Base-by-base conservation (phyloP, 805 yeast species). In the Saccharomycopsis guyanensis region DNA sequence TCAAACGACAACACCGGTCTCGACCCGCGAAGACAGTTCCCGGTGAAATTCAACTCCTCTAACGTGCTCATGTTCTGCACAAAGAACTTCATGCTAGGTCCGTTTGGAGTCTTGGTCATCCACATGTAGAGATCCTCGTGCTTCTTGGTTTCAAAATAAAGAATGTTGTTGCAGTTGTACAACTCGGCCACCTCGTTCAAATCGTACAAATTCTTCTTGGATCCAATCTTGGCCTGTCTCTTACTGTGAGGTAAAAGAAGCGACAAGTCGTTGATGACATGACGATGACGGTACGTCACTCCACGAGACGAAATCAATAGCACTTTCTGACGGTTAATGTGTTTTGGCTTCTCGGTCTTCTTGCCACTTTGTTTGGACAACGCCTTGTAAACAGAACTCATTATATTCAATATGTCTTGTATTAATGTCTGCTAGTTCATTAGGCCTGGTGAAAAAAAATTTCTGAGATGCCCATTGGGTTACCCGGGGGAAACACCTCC, bases 61-160 rank as follows among this genome's bases (percentile, higher is more conserved):
- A 88, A 78, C 29, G 97, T 93, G 65, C 93, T 97, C 67, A 93
- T 72, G 66, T 93, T 93, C 67, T 91, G 96, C 50, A 93, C 75
- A 62, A 83, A 93, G 65, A 93, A 91, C 66, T 93, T 93, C 58
- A 86, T 69, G 20, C 97, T 91, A 50, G 98, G 98, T 1, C 98
- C 98, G 63, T 93, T 91, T 37, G 98, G 98, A 24, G 97, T 93
- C 66, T 93, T 91, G 29, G 96, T 78, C 53, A 93, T 64, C 96
- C 97, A 93, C 64, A 93, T 65, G 64, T 93, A 93, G 59, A 93
- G 76, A 67, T 93, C 98, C 65, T 80, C 85, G 66, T 91, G 97
- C 66, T 93, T 93, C 69, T 97, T 82, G 46, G 95, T 86, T 66
- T 93, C 98, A 63, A 93, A 93, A 63, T 84, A 93, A 62, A 88